These are phyloP conservation scores for Candida fluviatilis DNA, from an alignment of 805 yeast genomes.

Conservation along the genomic window DNA sequence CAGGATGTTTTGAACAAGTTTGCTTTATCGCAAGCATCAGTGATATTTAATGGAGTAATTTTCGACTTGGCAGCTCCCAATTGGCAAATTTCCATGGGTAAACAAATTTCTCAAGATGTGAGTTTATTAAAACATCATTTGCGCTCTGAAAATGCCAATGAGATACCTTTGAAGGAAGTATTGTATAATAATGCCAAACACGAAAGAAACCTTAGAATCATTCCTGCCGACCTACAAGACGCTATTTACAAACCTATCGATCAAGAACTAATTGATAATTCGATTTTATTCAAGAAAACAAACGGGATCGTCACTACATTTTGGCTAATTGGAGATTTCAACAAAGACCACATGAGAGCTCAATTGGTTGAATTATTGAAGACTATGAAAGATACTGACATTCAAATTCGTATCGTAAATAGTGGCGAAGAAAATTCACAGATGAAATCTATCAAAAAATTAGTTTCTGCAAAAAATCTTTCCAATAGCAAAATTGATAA, in stretches of 20 bases:
- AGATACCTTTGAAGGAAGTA: slow-evolving; percentile 26
- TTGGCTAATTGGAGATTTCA: slow-evolving; percentile 60
- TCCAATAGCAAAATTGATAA: slow-evolving; percentile 10
- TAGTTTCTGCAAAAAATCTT: slow-evolving; percentile 2
- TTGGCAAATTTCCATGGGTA: slow-evolving; percentile 54
- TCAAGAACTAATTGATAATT: slow-evolving; percentile 19
- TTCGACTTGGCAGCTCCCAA: slow-evolving; percentile 42
- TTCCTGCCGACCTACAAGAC: slow-evolving; percentile 31
- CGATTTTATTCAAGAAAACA: slow-evolving; percentile 18
- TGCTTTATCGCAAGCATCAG: slow-evolving; percentile 43
- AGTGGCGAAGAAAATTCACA: slow-evolving; percentile 12
- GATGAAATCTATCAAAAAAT: slow-evolving; percentile 4
- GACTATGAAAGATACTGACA: slow-evolving; percentile 20
- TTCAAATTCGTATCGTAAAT: slow-evolving; percentile 36
- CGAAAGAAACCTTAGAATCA: slow-evolving; percentile 41
- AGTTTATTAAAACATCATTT: slow-evolving; percentile 24
- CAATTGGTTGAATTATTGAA: slow-evolving; percentile 42
- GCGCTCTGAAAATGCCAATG: slow-evolving; percentile 6
- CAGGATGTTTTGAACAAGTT: slow-evolving; percentile 19
- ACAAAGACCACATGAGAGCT: slow-evolving; percentile 26
- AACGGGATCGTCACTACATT: slow-evolving; percentile 34
- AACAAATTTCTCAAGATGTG: slow-evolving; percentile 54
- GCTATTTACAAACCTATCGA: slow-evolving; percentile 29
- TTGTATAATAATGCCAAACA: slow-evolving; percentile 40
- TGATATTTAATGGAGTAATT: slow-evolving; percentile 74